Evolutionary conservation across 306 rosid genomes (phyloP).

Genomic region (Citrullus colocynthis): DNA sequence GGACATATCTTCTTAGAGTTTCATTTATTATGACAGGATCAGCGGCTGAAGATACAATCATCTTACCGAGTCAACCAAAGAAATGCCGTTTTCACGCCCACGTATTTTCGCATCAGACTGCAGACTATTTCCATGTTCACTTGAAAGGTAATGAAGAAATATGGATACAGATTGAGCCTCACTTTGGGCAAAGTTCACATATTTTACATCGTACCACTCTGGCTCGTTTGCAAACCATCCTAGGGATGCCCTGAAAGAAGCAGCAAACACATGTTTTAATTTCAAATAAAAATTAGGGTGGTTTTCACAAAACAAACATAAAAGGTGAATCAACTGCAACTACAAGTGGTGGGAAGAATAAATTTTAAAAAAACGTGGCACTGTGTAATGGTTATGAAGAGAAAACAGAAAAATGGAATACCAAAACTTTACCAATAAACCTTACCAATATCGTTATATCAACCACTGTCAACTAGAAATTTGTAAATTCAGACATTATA

Average conservation of each 20-base stretch:
- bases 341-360: neutral
- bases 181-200: conserved; percentile 66
- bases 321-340: neutral
- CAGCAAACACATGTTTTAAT: conserved; percentile 21
- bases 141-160: conserved; percentile 72
- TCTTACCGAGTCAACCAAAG: conserved; percentile 53
- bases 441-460: neutral
- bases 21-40: neutral
- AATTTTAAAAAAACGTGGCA: neutral
- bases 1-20: neutral
- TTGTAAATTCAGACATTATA: neutral
- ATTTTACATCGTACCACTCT: conserved; percentile 75
- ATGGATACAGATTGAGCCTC: conserved; percentile 89
- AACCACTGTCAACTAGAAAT: neutral
- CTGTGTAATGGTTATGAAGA: neutral
- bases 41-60: conserved; percentile 1
- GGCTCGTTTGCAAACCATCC: conserved; percentile 90
- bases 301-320: neutral
- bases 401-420: neutral
- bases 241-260: conserved; percentile 61
- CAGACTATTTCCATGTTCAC: conserved; percentile 45
- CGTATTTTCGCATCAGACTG: conserved; percentile 54
- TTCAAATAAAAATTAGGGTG: neutral
- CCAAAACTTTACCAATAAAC: neutral
- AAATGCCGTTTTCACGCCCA: conserved; percentile 63